Percentiles rank a stretch among this genome's conserved stretches.
Evolutionary conservation across 805 yeast species (phyloP).

Genomic region (Clavispora vitiphila): DNA sequence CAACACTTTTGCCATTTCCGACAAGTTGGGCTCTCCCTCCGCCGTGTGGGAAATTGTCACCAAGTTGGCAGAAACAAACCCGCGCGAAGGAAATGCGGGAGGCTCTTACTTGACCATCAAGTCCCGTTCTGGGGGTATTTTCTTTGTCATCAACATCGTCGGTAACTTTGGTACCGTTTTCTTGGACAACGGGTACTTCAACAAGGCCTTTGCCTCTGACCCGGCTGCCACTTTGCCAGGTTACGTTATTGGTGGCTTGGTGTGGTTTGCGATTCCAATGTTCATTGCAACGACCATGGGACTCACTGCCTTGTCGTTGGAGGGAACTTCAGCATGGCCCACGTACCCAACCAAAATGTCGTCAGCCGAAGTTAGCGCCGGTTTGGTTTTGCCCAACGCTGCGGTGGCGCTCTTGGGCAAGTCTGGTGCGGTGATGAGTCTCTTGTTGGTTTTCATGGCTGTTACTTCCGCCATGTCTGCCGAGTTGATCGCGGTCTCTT

Average conservation of each 20-base stretch:
- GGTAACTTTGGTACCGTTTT: constrained; percentile 90
- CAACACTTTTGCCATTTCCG: constrained; percentile 67
- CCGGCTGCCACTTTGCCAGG: constrained; percentile 86
- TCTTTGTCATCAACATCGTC: constrained; percentile 78
- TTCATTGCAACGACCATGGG: constrained; percentile 82
- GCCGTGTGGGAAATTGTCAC: constrained; percentile 71
- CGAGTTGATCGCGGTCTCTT: constrained; percentile 82
- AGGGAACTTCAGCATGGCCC: constrained; percentile 68
- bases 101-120: constrained; percentile 89
- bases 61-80: constrained; percentile 52
- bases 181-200: constrained; percentile 83
- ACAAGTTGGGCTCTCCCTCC: constrained; percentile 74
- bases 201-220: constrained; percentile 80
- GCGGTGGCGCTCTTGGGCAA: constrained; percentile 81
- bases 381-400: constrained; percentile 71
- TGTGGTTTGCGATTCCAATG: constrained; percentile 91
- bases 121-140: constrained; percentile 81
- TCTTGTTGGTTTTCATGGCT: constrained; percentile 82
- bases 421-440: constrained; percentile 82
- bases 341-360: constrained; percentile 68
- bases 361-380: constrained; percentile 70
- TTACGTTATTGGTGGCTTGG: constrained; percentile 79
- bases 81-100: constrained; percentile 73
- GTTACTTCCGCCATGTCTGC: constrained; percentile 91
- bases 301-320: constrained; percentile 72